Conservation (phyloP, 1,284 basidiomycete species). For the Pulchroboletus neoregius region DNA sequence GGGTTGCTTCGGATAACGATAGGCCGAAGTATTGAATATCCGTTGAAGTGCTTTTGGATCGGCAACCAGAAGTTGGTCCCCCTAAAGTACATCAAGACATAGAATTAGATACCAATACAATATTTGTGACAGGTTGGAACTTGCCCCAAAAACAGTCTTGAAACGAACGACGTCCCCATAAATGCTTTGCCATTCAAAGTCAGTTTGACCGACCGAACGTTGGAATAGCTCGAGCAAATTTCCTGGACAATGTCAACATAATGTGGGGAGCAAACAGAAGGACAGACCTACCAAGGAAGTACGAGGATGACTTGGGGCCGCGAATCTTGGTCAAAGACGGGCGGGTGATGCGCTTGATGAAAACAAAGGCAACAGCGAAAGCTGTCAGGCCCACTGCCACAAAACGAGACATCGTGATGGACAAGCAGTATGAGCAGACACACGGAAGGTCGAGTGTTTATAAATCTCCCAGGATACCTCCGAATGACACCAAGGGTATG, state of each 20-base stretch:
- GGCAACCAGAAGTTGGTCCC: background rate
- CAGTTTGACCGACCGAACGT: slow-evolving; percentile 21
- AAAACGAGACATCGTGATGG: background rate
- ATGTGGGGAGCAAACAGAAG: background rate
- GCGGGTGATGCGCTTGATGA: background rate
- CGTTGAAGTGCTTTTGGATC: slow-evolving; percentile 5
- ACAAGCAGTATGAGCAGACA: background rate
- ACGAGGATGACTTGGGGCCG: background rate
- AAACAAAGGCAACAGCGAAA: background rate
- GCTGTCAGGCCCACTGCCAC: background rate
- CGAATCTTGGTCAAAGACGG: background rate
- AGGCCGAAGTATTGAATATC: background rate
- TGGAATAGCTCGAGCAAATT: slow-evolving; percentile 28
- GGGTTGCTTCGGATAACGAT: background rate
- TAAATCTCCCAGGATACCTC: background rate
- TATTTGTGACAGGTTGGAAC: background rate
- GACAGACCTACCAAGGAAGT: background rate
- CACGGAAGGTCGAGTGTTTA: background rate
- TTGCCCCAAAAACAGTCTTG: slow-evolving; percentile 13
- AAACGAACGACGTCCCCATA: slow-evolving; percentile 32
- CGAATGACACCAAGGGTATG: background rate
- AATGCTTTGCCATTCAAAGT: slow-evolving; percentile 32
- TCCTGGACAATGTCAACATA: slow-evolving; percentile 11
- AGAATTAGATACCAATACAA: background rate
- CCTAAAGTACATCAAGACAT: background rate